Conservation (phyloP, 208 protist species). For the Acanthamoeba comandoni region DNA sequence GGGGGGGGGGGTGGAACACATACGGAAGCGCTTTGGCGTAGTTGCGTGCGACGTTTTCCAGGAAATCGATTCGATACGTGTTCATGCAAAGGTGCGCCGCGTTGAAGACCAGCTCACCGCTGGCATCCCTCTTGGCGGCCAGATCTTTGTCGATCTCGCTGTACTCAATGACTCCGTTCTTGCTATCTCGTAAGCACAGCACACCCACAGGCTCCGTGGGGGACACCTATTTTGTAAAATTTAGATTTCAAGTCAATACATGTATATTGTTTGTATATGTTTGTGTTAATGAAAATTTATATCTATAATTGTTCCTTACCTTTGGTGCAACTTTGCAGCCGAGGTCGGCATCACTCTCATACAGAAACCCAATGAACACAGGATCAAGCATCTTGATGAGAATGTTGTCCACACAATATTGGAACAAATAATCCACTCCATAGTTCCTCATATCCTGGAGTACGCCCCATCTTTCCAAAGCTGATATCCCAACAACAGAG, state of each 20-base stretch:
- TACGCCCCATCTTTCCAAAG: conserved; percentile 84
- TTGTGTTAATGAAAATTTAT: conserved; percentile 71
- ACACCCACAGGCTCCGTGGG: conserved; percentile 94
- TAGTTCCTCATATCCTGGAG: conserved; percentile 90
- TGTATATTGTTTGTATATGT: no score
- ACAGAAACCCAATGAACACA: conserved; percentile 94
- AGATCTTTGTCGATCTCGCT: conserved; percentile 94
- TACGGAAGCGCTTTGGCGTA: conserved; percentile 53
- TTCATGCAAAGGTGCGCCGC: conserved; percentile 97
- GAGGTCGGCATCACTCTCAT: conserved; percentile 87
- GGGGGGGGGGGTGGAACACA: background rate
- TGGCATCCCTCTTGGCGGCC: conserved; percentile 85
- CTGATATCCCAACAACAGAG: conserved; percentile 69
- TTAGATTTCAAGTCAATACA: background rate
- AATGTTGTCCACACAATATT: conserved; percentile 97
- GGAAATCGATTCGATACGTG: conserved; percentile 91
- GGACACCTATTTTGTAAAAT: background rate
- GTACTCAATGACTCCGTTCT: conserved; percentile 96
- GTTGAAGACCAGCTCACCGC: conserved; percentile 93
- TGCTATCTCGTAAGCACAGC: conserved; percentile 90
- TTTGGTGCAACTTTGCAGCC: conserved; percentile 95
- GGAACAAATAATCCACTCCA: conserved; percentile 94
- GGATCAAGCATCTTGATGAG: conserved; percentile 94
- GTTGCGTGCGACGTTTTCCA: conserved; percentile 77
- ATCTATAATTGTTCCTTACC: conserved; percentile 23